Evolutionary conservation across 306 rosid species (phyloP).

Genomic region (Erythrophleum fordii): DNA sequence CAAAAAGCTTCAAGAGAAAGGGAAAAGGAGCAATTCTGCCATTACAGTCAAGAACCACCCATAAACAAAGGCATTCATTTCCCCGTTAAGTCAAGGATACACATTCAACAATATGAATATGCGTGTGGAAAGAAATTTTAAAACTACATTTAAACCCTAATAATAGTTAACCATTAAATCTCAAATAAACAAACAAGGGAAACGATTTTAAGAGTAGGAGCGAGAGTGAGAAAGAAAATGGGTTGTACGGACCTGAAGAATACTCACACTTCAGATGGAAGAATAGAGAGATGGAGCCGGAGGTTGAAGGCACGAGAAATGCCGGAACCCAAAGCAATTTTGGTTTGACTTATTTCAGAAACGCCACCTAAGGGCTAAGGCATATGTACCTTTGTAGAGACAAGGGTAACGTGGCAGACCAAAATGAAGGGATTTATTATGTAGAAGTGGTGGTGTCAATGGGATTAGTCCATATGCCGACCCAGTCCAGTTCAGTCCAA

Average conservation of each 20-base stretch:
- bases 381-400: background rate
- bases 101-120: background rate
- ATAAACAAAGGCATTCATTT: background rate
- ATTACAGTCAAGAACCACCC: background rate
- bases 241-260: conserved; percentile 3
- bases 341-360: background rate
- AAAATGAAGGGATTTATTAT: background rate
- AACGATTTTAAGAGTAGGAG: background rate
- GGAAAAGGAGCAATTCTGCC: background rate
- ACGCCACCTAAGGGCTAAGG: background rate
- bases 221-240: background rate
- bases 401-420: background rate
- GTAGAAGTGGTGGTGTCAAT: background rate
- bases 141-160: conserved; percentile 31
- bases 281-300: background rate
- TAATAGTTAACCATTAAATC: background rate
- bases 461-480: background rate
- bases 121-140: background rate
- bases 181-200: background rate
- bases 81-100: background rate
- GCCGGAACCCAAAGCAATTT: conserved; percentile 6
- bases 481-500: background rate
- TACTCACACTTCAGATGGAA: background rate
- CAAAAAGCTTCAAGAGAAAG: background rate
- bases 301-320: background rate